These are phyloP conservation scores for Cryptosporidium muris DNA, from an alignment of 169 alveolate genomes.

Conservation along the genomic window DNA sequence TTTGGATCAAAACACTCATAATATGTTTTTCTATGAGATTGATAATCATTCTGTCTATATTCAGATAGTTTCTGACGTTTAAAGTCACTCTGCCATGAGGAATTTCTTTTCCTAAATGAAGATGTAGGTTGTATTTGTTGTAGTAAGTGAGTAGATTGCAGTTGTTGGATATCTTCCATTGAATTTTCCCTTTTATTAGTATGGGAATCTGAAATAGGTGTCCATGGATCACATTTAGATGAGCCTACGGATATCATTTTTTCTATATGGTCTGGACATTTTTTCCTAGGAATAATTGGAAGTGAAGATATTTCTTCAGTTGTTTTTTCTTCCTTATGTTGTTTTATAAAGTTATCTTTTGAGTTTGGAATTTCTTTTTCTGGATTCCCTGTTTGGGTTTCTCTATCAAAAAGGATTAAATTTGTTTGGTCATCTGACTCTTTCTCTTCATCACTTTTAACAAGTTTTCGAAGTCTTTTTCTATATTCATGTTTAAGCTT, in stretches of 20 bases:
- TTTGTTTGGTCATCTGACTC: neutral
- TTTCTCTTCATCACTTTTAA: neutral
- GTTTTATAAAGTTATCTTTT: neutral
- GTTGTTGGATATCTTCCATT: conserved; percentile 9
- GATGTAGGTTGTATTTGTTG: too few relatives aligned
- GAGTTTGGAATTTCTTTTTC: neutral
- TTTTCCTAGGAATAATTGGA: conserved; percentile 33
- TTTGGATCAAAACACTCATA: too few relatives aligned
- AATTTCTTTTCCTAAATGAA: neutral
- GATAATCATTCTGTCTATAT: neutral
- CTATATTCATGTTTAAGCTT: neutral
- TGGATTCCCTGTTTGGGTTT: too few relatives aligned
- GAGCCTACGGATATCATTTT: neutral
- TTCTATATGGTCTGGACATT: neutral
- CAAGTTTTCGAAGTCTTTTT: neutral
- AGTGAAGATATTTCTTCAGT: neutral
- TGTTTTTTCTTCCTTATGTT: neutral
- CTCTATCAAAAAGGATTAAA: neutral
- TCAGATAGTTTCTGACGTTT: conserved; percentile 26
- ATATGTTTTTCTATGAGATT: too few relatives aligned
- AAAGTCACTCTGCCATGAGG: conserved; percentile 31
- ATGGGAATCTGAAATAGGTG: conserved; percentile 31
- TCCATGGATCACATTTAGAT: conserved; percentile 57
- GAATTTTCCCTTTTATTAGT: neutral
- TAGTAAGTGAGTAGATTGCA: neutral